phyloP scores from a whole-genome alignment of 192 early-diverging fungal genomes.

The Cladochytrium replicatum region DNA sequence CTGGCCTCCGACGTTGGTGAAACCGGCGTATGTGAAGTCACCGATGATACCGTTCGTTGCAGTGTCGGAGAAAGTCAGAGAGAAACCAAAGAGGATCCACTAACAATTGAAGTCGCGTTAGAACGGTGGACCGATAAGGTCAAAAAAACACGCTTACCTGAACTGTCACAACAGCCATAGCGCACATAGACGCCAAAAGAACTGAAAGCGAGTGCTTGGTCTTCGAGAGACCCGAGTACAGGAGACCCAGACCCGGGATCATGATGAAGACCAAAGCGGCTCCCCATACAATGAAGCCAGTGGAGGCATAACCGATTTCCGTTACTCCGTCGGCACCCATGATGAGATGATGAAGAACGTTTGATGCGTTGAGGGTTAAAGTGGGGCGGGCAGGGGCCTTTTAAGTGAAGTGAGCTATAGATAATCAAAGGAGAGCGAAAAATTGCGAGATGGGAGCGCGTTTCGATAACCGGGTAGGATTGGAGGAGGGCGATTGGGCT shows the following conservation, averaged over 20 bases:
- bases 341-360: no score
- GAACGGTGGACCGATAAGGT: not conserved
- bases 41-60: conserved; percentile 65
- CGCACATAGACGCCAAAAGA: conserved; percentile 63
- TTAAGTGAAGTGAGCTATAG: no score
- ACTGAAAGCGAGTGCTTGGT: conserved; percentile 87
- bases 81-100: conserved; percentile 89
- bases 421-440: no score
- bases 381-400: no score
- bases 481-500: no score
- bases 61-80: conserved; percentile 70
- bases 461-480: no score
- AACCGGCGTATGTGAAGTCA: conserved; percentile 64
- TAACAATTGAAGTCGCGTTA: conserved; percentile 18
- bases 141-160: conserved; percentile 34
- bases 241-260: conserved; percentile 89
- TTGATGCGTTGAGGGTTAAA: no score
- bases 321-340: no score
- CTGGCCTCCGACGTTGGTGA: conserved; percentile 48
- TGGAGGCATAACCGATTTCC: conserved; percentile 21
- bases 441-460: no score
- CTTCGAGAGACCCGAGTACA: conserved; percentile 90
- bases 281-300: conserved; percentile 49
- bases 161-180: conserved; percentile 76
- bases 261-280: conserved; percentile 86